phyloP scores from a whole-genome alignment of 768 basidiomycete species.

The Tulasnella sp. region DNA sequence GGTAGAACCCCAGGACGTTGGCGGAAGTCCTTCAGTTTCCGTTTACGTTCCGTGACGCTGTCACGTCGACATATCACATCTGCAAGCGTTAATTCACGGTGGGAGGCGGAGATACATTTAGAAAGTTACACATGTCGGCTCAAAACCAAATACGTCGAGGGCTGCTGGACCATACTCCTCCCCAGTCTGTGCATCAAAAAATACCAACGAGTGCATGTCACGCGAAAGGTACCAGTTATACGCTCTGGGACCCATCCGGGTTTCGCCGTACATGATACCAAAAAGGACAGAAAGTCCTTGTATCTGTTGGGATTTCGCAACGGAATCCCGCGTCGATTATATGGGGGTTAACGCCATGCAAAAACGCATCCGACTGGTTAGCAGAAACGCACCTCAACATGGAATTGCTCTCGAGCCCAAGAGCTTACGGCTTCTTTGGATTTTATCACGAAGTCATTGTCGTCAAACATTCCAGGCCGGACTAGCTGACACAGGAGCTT shows the following conservation, averaged over 20 bases:
- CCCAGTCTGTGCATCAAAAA: not conserved
- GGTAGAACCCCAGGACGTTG: no score
- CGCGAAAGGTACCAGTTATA: not conserved
- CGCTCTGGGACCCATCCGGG: not conserved
- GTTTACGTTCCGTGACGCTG: not conserved
- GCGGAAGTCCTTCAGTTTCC: not conserved
- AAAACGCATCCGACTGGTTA: not conserved
- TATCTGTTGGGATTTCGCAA: no score
- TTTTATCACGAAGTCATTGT: not conserved
- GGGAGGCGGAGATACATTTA: not conserved
- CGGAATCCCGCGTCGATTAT: not conserved
- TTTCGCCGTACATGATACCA: not conserved
- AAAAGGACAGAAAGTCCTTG: not conserved
- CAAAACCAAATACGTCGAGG: not conserved
- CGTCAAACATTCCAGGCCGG: not conserved
- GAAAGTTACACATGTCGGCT: not conserved
- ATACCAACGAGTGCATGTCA: not conserved
- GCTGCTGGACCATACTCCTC: not conserved
- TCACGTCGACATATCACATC: not conserved
- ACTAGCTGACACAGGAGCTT: not conserved
- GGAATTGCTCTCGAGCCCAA: not conserved
- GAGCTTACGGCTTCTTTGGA: not conserved
- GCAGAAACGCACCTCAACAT: not conserved
- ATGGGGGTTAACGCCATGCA: not conserved
- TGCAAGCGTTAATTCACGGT: not conserved